Base-by-base conservation (phyloP, 768 basidiomycete genomes). In the Tricholoma bakamatsutake region DNA sequence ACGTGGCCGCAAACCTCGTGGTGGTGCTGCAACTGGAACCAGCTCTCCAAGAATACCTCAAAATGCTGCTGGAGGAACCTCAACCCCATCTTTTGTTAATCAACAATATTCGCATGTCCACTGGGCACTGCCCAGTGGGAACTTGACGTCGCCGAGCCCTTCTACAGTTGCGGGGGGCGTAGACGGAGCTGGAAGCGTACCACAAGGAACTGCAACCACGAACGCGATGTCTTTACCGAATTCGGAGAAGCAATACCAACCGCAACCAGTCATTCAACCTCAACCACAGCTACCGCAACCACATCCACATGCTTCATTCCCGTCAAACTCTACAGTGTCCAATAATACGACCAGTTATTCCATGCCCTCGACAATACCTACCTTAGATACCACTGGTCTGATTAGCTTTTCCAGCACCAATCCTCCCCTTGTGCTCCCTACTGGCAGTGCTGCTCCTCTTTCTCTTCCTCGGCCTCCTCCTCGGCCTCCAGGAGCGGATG, bases 1-100 rank as follows among this genome's bases (percentile, higher is more conserved):
- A 67, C 72, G 77, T 39, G 75, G 78, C 54, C 69, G 75, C 43
- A 81, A 81, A 64, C 78, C 80, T 5, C 74, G 74, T 37, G 75
- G 71, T 37, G 70, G 69, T 11, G 58, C 66, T 18, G 64, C 63
- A 11, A 49, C 65, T 30, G 68, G 66, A 2, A 60, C 71, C 9
- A 62, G 61, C 4, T 69, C 70, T 35, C 70, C 76, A 11, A 57
- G 68, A 28, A 67, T 64, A 3, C 61, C 64, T 0, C 61, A 63
- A 56, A 61, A 64, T 10, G 59, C 57, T 15, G 17, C 35, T 56
- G 54, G 42, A 52, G 46, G 28, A 2, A 28, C 31, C 47, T 50
- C 37, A 56, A 31, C 31, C 37, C 69, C 48, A 53, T 56, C 51
- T 24, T 52, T 39, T 9, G 6, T 55, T 28, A 56, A 30, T 43